Base-by-base conservation (phyloP, 805 yeast genomes). In the Candida krabiensis region DNA sequence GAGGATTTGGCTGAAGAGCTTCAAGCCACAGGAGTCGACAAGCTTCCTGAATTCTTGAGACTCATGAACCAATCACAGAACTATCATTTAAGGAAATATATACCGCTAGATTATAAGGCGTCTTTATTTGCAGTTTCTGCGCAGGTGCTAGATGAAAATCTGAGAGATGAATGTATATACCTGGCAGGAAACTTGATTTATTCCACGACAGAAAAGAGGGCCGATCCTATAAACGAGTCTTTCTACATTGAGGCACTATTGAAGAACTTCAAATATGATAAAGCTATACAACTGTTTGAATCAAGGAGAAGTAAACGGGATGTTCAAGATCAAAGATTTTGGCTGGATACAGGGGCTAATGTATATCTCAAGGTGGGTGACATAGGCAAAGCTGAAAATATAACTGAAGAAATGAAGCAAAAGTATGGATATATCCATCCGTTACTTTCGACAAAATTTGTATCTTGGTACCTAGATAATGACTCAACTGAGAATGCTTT, bases 161-260 rank as follows among this genome's bases (percentile, higher is more conserved):
- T 46, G 37, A 50, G 70, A 45, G 53, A 52, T 25, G 43, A 58
- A 45, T 67, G 73, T 28, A 47, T 70, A 34, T 61, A 59, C 40
- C 41, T 61, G 16, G 47, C 74, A 2, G 80, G 78, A 3, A 63
- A 63, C 24, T 43, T 75, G 43, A 50, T 77, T 17, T 76, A 75
- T 40, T 39, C 58, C 1, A 42, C 63, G 4, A 62, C 65, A 3
- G 69, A 63, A n/a, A 63, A 69, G 19, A 60, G 73, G 35, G 63
- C 74, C 43, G 81, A 77, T 52, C 71, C 73, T 1, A 61, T 74
- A 14, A 75, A 73, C 48, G 81, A 75, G 50, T 66, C 70, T 2
- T 65, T 72, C 27, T 76, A 68, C 46, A 70, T 77, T 15, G 73
- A 70, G 38, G 48, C 77, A 1, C 56, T 77, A 28, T 51, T 69